phyloP scores from a whole-genome alignment of 805 yeast species.

The Barnettozyma botsteinii region DNA sequence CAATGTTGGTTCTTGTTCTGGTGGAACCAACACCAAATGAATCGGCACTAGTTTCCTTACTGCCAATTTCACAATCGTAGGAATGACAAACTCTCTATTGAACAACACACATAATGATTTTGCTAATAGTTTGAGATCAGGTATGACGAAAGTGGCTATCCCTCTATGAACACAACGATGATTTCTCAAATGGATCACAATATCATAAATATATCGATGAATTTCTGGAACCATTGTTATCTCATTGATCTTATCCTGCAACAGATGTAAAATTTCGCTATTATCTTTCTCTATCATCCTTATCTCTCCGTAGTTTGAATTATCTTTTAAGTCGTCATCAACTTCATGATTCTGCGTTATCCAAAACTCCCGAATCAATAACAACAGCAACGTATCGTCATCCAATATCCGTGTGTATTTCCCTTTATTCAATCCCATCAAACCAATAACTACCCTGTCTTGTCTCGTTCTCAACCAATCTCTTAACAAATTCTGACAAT shows the following conservation, averaged over 20 bases:
- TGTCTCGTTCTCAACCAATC: conserved; percentile 18
- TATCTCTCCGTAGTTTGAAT: neutral
- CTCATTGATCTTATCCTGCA: conserved; percentile 3
- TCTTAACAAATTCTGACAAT: conserved; percentile 4
- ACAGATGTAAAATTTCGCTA: neutral
- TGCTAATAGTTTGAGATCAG: conserved; percentile 37
- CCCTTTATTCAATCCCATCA: neutral
- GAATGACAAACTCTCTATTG: conserved; percentile 40
- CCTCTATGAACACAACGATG: conserved; percentile 53
- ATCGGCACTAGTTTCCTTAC: conserved; percentile 45
- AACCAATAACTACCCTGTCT: neutral
- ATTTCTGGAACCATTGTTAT: conserved; percentile 41
- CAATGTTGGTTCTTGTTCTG: conserved; percentile 45
- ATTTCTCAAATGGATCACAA: conserved; percentile 44
- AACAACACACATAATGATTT: conserved; percentile 39
- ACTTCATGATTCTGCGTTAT: conserved; percentile 1
- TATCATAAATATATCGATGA: conserved; percentile 49
- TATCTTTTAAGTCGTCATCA: neutral
- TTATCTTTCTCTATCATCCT: neutral
- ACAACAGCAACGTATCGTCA: conserved; percentile 16
- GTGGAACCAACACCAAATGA: conserved; percentile 33
- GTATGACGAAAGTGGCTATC: conserved; percentile 39
- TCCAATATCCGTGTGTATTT: conserved; percentile 10
- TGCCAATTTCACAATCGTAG: conserved; percentile 46
- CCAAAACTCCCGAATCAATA: conserved; percentile 1